Conservation (phyloP, 2,329 filamentous ascomycete genomes). For the Chaetothyriales sp. region DNA sequence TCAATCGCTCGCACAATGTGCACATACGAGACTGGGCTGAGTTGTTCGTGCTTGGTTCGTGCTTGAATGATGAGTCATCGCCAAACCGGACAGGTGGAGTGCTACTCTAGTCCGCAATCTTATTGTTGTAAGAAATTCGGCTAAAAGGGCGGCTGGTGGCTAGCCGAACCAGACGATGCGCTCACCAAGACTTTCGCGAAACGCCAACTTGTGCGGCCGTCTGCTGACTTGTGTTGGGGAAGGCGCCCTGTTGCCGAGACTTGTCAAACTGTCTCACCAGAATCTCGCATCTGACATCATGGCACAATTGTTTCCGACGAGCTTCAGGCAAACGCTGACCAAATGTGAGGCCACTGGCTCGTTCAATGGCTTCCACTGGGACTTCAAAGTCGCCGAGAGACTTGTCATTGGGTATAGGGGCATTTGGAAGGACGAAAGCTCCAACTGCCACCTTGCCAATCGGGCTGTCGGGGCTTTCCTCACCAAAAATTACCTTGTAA, state of each 20-base stretch:
- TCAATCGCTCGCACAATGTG: too few species aligned
- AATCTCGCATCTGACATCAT: slow-evolving; percentile 72
- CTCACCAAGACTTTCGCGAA: neutral
- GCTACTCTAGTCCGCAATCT: too few species aligned
- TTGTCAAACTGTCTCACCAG: slow-evolving; percentile 66
- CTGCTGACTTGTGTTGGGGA: slow-evolving; percentile 1
- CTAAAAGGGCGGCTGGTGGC: too few species aligned
- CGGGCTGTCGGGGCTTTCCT: slow-evolving; percentile 52
- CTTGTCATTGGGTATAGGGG: slow-evolving; percentile 73
- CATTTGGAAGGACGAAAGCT: slow-evolving; percentile 91
- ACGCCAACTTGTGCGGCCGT: neutral
- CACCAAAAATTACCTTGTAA: slow-evolving; percentile 96
- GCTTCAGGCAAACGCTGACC: slow-evolving; percentile 60
- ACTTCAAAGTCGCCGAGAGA: slow-evolving; percentile 87
- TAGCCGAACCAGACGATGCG: neutral
- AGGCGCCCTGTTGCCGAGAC: slow-evolving; percentile 37
- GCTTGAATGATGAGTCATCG: too few species aligned
- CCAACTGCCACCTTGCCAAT: slow-evolving; percentile 70
- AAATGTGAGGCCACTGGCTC: slow-evolving; percentile 85
- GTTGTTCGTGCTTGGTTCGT: too few species aligned
- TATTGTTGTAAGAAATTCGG: neutral
- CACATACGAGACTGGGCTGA: too few species aligned
- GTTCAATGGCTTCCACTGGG: slow-evolving; percentile 80
- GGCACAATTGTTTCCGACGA: slow-evolving; percentile 66
- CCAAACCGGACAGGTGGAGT: too few species aligned